Base-by-base conservation (phyloP, 2,329 filamentous ascomycete species). In the Gnomoniopsis smithogilvyi region DNA sequence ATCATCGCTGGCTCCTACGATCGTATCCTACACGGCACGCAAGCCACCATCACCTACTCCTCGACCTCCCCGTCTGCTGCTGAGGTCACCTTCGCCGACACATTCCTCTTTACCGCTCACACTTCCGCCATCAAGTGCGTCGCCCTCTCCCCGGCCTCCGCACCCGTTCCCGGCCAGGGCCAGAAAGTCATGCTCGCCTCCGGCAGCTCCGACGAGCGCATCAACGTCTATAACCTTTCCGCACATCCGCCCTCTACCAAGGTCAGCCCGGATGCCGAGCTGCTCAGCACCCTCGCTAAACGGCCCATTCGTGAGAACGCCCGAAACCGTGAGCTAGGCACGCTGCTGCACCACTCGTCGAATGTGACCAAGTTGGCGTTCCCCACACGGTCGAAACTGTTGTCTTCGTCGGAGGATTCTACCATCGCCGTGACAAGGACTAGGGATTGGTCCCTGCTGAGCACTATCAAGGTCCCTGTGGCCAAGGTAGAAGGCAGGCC, bases 81-180 rank as follows among this genome's bases (percentile, higher is more conserved):
- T 34, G 70, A 79, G 17, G 79, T 87, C 56, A 80, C 87, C 54
- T 98, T 97, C 70, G 85, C 91, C 65, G 94, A 98, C 73, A 94
- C 91, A 0, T 99, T 99, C 73, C 84, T 99, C 59, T 97, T 99
- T 83, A 91, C 93, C 70, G 93, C 95, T 15, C 95, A 99, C 76
- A 83, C 86, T 58, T 96, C 93, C 14, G 89, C 95, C 4, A 91
- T 99, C 71, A 89, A 92, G 67, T 96, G 91, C 70, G 81, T 99
- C 36, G 92, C 93, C 24, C 76, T 97, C 62, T 97, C 94, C 10
- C 89, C 90, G 3, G 80, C 90, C 0, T 90, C 91, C 14, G 82
- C 81, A 19, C 78, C 81, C 1, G 70, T 78, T 58, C 80, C 78
- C 14, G 84, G 80, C 64, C 87, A 89, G 73, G 76, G 78, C n/a